phyloP scores from a whole-genome alignment of 73 alveolate genomes.

The Stentor roeselii region DNA sequence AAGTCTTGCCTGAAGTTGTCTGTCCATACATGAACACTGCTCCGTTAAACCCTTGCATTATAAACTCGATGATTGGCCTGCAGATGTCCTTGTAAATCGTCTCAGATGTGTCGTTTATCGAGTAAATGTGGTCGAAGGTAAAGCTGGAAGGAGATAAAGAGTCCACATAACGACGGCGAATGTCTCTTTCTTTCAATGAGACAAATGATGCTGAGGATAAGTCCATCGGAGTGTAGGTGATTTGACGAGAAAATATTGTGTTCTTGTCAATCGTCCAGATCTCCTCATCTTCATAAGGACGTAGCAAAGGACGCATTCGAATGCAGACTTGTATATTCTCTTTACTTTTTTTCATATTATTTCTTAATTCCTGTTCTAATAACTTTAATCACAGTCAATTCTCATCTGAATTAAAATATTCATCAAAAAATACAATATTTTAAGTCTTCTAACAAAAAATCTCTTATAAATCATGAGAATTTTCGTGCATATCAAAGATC shows the following conservation, averaged over 20 bases:
- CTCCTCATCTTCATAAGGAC: slow-evolving; percentile 92
- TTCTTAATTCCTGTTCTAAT: too few species aligned
- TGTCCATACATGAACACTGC: slow-evolving; percentile 94
- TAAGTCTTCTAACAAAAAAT: too few species aligned
- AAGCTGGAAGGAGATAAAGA: slow-evolving; percentile 39
- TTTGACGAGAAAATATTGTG: slow-evolving; percentile 12
- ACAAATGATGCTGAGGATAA: neutral
- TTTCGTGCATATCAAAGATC: slow-evolving; percentile 61
- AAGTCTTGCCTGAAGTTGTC: slow-evolving; percentile 96
- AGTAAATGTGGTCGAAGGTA: slow-evolving; percentile 75
- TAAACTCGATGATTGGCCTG: slow-evolving; percentile 81
- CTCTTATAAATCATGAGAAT: too few species aligned
- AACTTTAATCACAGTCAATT: too few species aligned
- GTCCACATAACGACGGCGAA: neutral
- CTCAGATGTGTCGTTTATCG: slow-evolving; percentile 78
- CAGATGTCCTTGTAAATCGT: slow-evolving; percentile 86
- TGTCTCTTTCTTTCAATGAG: slow-evolving; percentile 18
- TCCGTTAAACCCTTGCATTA: slow-evolving; percentile 89
- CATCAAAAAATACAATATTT: too few species aligned
- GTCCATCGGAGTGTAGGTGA: neutral
- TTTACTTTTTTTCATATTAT: slow-evolving; percentile 16
- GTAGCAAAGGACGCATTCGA: slow-evolving; percentile 93
- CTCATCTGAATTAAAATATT: too few species aligned
- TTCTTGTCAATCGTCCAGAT: slow-evolving; percentile 92
- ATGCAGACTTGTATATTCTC: slow-evolving; percentile 82